Evolutionary conservation across 306 rosid species (phyloP).

Genomic region (Lathyrus oleraceus): DNA sequence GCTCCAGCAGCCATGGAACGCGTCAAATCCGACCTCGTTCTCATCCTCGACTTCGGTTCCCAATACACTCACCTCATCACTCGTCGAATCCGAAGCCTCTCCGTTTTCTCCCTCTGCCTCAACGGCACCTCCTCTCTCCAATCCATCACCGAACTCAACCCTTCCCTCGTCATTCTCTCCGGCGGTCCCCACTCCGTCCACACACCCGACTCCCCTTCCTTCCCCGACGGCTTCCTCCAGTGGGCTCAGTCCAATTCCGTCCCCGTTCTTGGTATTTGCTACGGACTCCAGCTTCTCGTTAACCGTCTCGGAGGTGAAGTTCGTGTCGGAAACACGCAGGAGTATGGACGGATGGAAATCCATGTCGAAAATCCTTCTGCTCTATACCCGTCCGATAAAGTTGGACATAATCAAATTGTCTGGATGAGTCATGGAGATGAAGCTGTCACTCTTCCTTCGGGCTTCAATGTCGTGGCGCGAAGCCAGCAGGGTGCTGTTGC

Average conservation of each 20-base stretch:
- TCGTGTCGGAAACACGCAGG: conserved; percentile 60
- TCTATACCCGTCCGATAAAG: conserved; percentile 44
- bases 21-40: conserved; percentile 66
- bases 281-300: conserved; percentile 84
- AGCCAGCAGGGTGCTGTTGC: conserved; percentile 84
- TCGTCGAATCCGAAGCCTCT: conserved; percentile 82
- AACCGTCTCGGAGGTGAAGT: conserved; percentile 86
- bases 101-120: conserved; percentile 83
- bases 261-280: conserved; percentile 79
- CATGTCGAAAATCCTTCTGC: conserved; percentile 48
- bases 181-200: conserved; percentile 99
- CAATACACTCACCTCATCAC: conserved; percentile 98
- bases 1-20: conserved; percentile 9
- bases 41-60: conserved; percentile 87
- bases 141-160: conserved; percentile 65
- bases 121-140: conserved; percentile 75
- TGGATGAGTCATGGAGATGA: conserved; percentile 99
- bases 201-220: conserved; percentile 68
- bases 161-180: conserved; percentile 79
- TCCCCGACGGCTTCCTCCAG: conserved; percentile 64
- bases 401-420: conserved; percentile 57
- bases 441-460: conserved; percentile 59
- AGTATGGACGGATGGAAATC: conserved; percentile 1
- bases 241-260: conserved; percentile 74
- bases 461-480: conserved; percentile 70